Conservation (phyloP, 495 filamentous ascomycete species). For the Patellaria atrata region DNA sequence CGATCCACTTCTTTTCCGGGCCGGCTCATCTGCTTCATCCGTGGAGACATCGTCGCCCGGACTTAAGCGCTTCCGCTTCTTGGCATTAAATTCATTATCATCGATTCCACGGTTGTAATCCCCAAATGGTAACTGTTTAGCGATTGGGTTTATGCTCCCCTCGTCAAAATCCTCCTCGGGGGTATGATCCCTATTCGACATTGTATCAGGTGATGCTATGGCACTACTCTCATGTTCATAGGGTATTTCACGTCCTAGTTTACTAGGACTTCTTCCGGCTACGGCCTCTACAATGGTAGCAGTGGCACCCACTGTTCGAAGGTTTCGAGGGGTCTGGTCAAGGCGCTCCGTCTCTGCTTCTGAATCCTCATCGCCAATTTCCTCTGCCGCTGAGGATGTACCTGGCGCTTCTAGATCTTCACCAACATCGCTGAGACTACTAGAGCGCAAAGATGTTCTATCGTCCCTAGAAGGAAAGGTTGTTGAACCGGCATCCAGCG, state of each 20-base stretch:
- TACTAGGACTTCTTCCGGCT: constrained; percentile 26
- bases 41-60: constrained; percentile 9
- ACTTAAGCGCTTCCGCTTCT: constrained; percentile 35
- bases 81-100: constrained; percentile 23
- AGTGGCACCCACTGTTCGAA: constrained; percentile 10
- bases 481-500: too few species aligned
- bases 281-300: constrained; percentile 14
- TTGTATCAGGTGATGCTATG: too few species aligned
- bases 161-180: too few species aligned
- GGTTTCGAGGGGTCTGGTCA: constrained; percentile 77
- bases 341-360: constrained; percentile 95
- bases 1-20: constrained; percentile 44
- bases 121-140: too few species aligned
- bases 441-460: too few species aligned
- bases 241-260: constrained; percentile 14
- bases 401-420: constrained; percentile 54
- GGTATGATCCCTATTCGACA: too few species aligned
- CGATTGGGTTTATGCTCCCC: too few species aligned
- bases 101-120: too few species aligned
- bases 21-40: constrained; percentile 35
- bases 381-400: constrained; percentile 23
- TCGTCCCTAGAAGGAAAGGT: too few species aligned
- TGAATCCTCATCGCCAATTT: constrained; percentile 58
- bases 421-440: constrained; percentile 85
- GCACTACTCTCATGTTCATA: too few species aligned